phyloP scores from a whole-genome alignment of 2,329 filamentous ascomycete genomes.

The Beauveria scarabaeidicola region DNA sequence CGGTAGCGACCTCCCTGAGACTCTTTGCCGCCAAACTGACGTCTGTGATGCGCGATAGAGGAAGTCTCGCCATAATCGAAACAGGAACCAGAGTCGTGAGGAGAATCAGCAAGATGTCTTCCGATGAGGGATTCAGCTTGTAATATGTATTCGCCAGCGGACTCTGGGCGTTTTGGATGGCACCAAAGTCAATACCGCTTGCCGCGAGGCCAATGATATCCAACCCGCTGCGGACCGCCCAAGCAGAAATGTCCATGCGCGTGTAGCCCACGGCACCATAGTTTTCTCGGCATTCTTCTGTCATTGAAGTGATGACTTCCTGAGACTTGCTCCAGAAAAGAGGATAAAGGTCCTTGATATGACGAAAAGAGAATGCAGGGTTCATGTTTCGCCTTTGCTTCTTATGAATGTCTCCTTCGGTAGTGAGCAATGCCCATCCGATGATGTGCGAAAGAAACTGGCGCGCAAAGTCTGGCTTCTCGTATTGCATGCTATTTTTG shows the following conservation, averaged over 20 bases:
- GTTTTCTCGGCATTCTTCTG: background rate
- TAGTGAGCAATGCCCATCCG: conserved; percentile 43
- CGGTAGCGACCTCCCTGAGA: background rate
- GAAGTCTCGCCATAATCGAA: background rate
- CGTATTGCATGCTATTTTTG: conserved; percentile 56
- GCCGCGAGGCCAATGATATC: conserved; percentile 27
- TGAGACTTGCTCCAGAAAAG: conserved; percentile 24
- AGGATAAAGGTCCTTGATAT: conserved; percentile 25
- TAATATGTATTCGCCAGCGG: conserved; percentile 26
- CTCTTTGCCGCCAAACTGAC: background rate
- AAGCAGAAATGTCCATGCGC: conserved; percentile 15
- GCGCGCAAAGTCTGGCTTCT: conserved; percentile 44
- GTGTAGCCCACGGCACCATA: background rate
- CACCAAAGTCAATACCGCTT: conserved; percentile 25
- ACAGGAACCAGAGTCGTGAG: conserved; percentile 9
- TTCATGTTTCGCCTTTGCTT: conserved; percentile 23
- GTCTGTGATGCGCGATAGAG: background rate
- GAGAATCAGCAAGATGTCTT: conserved; percentile 4
- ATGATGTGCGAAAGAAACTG: conserved; percentile 76
- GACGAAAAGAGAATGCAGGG: conserved; percentile 23
- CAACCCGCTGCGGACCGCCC: conserved; percentile 20
- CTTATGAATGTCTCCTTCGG: conserved; percentile 25
- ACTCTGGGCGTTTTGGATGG: conserved; percentile 23
- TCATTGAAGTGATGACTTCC: conserved; percentile 15
- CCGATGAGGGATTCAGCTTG: conserved; percentile 15